Evolutionary conservation across 2,329 filamentous ascomycete genomes (phyloP).

Genomic region (Parascedosporium putredinis): DNA sequence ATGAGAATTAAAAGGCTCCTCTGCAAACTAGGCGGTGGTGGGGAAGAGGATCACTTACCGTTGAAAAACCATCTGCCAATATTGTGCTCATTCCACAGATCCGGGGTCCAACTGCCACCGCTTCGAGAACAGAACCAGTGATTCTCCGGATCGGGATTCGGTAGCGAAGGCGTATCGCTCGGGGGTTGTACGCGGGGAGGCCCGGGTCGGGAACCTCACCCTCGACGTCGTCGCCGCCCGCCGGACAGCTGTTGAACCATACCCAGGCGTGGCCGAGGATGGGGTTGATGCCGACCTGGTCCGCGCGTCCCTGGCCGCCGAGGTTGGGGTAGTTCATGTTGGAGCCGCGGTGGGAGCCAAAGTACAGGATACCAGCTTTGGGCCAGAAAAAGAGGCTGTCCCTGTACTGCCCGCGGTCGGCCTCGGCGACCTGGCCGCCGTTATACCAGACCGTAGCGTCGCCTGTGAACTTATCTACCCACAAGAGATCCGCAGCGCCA

Average conservation of each 20-base stretch:
- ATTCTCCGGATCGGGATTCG: not conserved
- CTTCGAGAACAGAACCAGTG: constrained; percentile 7
- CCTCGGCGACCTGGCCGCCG: constrained; percentile 11
- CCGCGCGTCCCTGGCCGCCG: constrained; percentile 17
- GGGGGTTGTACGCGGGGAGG: constrained; percentile 1
- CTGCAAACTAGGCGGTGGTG: no score
- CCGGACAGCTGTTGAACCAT: constrained; percentile 8
- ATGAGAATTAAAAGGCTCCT: no score
- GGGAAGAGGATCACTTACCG: not conserved
- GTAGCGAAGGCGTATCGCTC: not conserved
- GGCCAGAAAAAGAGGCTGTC: constrained; percentile 5
- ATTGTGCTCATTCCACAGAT: not conserved
- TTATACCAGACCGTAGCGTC: constrained; percentile 22
- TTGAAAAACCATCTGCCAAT: constrained; percentile 6
- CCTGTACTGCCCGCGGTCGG: not conserved
- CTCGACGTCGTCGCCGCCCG: constrained; percentile 6
- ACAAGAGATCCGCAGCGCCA: constrained; percentile 24
- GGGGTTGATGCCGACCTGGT: constrained; percentile 13
- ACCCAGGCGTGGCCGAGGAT: constrained; percentile 9
- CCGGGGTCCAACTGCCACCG: not conserved
- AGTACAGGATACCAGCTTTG: not conserved
- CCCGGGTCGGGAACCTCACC: constrained; percentile 3
- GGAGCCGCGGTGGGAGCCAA: constrained; percentile 8
- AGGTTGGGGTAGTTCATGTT: constrained; percentile 17
- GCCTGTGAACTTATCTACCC: constrained; percentile 24